phyloP scores from a whole-genome alignment of 73 alveolate genomes.

The Tetrahymena thermophila region DNA sequence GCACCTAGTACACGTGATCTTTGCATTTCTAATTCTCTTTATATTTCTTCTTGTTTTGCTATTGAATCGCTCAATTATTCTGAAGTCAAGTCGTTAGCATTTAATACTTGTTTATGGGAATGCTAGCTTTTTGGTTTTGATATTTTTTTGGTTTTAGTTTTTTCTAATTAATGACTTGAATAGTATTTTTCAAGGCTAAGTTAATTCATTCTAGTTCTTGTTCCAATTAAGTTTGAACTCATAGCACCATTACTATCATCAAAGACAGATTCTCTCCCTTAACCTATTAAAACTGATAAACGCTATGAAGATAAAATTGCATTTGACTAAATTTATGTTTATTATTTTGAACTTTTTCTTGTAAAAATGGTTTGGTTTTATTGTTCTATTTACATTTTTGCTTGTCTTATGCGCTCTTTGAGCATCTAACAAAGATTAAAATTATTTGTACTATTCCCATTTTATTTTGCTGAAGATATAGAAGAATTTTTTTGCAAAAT shows the following conservation, averaged over 20 bases:
- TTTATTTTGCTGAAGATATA: not conserved
- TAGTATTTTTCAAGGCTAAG: not conserved
- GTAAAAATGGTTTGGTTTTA: not conserved
- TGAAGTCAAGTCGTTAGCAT: not conserved
- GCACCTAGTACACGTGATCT: not conserved
- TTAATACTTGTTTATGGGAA: not conserved
- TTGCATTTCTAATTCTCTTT: not conserved
- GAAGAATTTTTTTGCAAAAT: not conserved
- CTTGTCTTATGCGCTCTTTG: not conserved
- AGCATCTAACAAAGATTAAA: not conserved
- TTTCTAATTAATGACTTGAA: not conserved
- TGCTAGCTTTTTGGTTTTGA: not conserved
- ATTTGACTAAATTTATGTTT: not conserved
- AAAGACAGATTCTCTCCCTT: not conserved
- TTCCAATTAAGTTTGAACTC: not conserved
- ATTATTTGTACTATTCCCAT: not conserved
- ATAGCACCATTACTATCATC: not conserved
- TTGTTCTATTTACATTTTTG: not conserved
- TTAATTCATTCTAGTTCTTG: not conserved
- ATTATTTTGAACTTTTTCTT: not conserved
- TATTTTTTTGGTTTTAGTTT: not conserved
- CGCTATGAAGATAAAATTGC: not conserved
- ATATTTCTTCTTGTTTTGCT: not conserved
- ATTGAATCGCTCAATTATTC: not conserved
- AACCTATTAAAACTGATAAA: not conserved